phyloP scores from a whole-genome alignment of 2,329 filamentous ascomycete species.

The Lasiodiplodia sp. region DNA sequence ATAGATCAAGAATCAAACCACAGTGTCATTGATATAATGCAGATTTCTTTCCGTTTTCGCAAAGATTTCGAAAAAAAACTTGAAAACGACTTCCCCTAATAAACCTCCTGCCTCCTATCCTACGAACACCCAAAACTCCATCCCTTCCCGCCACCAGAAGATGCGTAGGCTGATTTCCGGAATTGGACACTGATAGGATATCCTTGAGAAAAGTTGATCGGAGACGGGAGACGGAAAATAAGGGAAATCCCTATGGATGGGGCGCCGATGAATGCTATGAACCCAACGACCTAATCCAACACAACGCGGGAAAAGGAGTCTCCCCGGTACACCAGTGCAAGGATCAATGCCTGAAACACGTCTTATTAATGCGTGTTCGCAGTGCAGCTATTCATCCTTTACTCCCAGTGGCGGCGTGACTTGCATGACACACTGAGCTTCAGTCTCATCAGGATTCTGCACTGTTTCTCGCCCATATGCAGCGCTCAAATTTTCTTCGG shows the following conservation, averaged over 20 bases:
- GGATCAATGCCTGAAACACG: slow-evolving; percentile 7
- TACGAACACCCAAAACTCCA: slow-evolving; percentile 24
- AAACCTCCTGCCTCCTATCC: slow-evolving; percentile 16
- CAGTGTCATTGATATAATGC: slow-evolving; percentile 16
- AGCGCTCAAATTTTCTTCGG: slow-evolving; percentile 19
- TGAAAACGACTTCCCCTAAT: slow-evolving; percentile 12
- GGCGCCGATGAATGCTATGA: slow-evolving; percentile 25
- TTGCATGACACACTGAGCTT: neutral
- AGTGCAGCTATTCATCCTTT: neutral
- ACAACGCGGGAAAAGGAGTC: neutral
- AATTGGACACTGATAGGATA: slow-evolving; percentile 17
- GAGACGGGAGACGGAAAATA: slow-evolving; percentile 1
- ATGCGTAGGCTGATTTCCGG: slow-evolving; percentile 21
- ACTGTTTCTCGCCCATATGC: neutral
- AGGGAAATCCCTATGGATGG: slow-evolving; percentile 17
- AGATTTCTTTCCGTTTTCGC: slow-evolving; percentile 21
- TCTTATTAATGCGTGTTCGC: neutral
- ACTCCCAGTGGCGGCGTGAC: neutral
- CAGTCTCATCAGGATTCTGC: neutral
- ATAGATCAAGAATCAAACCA: neutral
- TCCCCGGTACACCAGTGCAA: neutral
- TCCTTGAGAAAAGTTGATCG: slow-evolving; percentile 14
- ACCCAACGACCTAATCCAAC: slow-evolving; percentile 18
- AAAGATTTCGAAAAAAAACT: slow-evolving; percentile 6
- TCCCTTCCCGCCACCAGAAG: slow-evolving; percentile 4